Percentiles rank a stretch among this genome's conserved stretches.
Conservation (phyloP, 164 flowering plant species). For the Cinnamomum micranthum region DNA sequence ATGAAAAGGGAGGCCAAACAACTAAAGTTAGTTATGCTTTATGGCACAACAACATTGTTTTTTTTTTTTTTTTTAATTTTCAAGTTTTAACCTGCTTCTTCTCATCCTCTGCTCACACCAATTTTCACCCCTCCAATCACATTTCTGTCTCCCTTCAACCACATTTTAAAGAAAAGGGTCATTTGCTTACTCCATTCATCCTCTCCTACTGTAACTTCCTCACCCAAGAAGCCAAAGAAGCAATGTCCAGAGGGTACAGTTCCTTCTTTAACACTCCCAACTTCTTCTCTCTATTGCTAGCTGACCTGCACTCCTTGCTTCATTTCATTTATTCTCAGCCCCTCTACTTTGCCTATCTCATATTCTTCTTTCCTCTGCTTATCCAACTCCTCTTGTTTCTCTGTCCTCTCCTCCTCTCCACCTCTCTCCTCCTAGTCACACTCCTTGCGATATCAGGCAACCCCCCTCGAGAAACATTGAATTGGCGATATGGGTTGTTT, state of each 20-base stretch:
- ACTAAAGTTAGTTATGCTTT: no score
- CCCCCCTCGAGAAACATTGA: slow-evolving; percentile 3
- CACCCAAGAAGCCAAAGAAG: slow-evolving; percentile 4
- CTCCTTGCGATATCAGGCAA: slow-evolving; percentile 33
- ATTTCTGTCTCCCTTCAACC: no score
- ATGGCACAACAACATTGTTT: no score
- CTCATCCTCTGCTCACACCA: slow-evolving; percentile 23
- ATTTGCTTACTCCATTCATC: not conserved
- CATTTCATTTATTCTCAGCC: slow-evolving; percentile 57
- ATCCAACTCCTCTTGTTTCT: slow-evolving; percentile 62
- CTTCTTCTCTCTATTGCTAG: slow-evolving; percentile 5
- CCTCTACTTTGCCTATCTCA: slow-evolving; percentile 61
- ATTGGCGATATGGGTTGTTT: slow-evolving; percentile 28
- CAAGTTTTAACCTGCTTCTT: not conserved
- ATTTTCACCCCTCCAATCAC: slow-evolving; percentile 13
- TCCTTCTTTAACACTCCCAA: slow-evolving; percentile 28
- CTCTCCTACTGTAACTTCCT: not conserved
- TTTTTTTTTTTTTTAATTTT: no score
- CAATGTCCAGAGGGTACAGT: slow-evolving; percentile 35
- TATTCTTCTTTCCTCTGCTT: slow-evolving; percentile 77
- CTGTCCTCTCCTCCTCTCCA: slow-evolving; percentile 78
- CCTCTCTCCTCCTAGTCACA: slow-evolving; percentile 51
- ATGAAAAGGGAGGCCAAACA: no score
- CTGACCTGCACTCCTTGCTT: slow-evolving; percentile 32
- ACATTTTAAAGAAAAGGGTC: no score